Evolutionary conservation across 306 rosid genomes (phyloP).

Genomic region (Ziziphus jujuba): DNA sequence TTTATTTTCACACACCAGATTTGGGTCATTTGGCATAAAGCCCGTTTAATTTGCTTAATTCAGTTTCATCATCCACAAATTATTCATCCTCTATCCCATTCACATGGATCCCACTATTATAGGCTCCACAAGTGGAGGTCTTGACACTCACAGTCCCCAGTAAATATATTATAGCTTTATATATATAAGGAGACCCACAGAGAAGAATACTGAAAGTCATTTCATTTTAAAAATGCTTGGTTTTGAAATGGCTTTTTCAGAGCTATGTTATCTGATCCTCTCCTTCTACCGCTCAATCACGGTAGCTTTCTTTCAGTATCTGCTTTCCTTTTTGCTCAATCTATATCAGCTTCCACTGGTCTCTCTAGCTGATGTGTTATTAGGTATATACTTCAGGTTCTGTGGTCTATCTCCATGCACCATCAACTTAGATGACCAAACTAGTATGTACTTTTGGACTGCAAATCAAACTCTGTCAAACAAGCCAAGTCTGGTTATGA

Average conservation of each 20-base stretch:
- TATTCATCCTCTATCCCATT: too few relatives aligned
- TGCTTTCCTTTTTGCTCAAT: constrained; percentile 5
- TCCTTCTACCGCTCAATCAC: constrained; percentile 17
- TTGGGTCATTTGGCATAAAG: too few relatives aligned
- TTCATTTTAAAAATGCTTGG: background rate
- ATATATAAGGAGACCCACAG: background rate
- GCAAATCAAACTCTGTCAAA: constrained; percentile 12
- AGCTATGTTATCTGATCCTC: background rate
- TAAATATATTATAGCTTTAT: background rate
- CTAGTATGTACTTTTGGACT: constrained; percentile 42
- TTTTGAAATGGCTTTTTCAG: constrained; percentile 12
- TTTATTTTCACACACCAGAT: too few relatives aligned
- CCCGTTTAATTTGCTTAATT: too few relatives aligned
- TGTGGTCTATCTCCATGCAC: constrained; percentile 33
- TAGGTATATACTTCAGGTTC: constrained; percentile 30
- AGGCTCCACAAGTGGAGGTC: too few relatives aligned
- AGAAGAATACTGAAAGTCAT: background rate
- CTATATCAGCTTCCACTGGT: background rate
- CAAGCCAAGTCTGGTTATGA: constrained; percentile 25
- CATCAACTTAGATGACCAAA: constrained; percentile 30
- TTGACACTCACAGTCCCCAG: too few relatives aligned
- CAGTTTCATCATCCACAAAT: too few relatives aligned
- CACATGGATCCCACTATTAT: too few relatives aligned
- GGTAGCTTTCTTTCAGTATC: constrained; percentile 10
- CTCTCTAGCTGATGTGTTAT: constrained; percentile 5